Evolutionary conservation across 352 stramenopile genomes (phyloP), one percentile per base, ranked within the genome.

Genomic region (Pythium guiyangense): DNA sequence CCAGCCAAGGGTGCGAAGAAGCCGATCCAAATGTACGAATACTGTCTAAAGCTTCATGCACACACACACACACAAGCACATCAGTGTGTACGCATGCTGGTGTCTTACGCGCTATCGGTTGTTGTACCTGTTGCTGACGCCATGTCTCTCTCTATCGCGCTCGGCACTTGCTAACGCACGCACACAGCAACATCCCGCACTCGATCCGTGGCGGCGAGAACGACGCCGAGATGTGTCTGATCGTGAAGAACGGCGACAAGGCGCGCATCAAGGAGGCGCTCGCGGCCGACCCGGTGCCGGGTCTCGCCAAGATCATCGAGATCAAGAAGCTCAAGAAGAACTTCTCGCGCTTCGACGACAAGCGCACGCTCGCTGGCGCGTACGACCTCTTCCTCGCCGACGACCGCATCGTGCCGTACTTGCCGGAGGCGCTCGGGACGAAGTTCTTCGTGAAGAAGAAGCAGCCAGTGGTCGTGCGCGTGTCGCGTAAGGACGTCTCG

Each of bases 191-290:
- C 17, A 51, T 93, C 35, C 79, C 80, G 6, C 73, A 91, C 55
- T 72, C 77, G 47, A 57, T 91, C 25, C 70, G 57, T 26, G 66
- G 73, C 44, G 77, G 73, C 42, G 75, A 82, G 46, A 67, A 68
- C 45, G 66, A 74, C 46, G 70, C 66, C 43, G 80, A 93, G 57
- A 79, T 88, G 59, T 93, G 83, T 52, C 60, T 93, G 39, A 82
- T 93, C 54, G 83, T 93, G 40, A 93, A 93, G 63, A 80, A 90
- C 62, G 66, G 78, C 14, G 85, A 95, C 74, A 93, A 93, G 74
- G 73, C 86, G 54, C 76, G 81, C 52, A 89, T 93, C 64, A 93
- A 91, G 60, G 73, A 82, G 45, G 72, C 73, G 39, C 59, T 95
- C 40, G 70, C 59, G 6, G 63, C 74, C 26, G 70, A 88, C 57